Evolutionary conservation across 2,329 filamentous ascomycete species (phyloP), one percentile per base, ranked within the genome.

Genomic region (Aspergillus ibericus): DNA sequence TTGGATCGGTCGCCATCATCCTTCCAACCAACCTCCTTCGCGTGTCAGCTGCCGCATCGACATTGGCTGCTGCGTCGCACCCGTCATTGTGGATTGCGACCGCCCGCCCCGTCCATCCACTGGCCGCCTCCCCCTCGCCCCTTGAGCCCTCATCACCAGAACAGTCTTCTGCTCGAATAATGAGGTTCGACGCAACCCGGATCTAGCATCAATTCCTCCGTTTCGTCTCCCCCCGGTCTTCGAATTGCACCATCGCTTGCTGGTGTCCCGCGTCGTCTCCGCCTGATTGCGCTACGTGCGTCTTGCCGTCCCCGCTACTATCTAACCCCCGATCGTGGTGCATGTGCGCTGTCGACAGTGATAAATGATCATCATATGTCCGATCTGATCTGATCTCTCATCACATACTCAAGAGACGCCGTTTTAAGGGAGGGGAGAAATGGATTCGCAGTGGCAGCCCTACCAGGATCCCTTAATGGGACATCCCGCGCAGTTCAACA

Each of bases 391-490:
- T 29, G 53, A 59, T 34, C 53, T 29, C 18, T 25, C 22, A 46
- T 40, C 36, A 54, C 18, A 42, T 54, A 46, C 58, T 55, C 25
- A 40, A 46, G 54, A 58, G 53, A 53, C 46, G 57, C 66, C 58
- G 54, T 58, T 25, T 38, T 18, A 58, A 42, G 50, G 32, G 36
- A 48, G 67, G 59, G 57, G 59, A 64, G 63, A 68, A 68, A 84
- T 85, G 83, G 82, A 85, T 78, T 79, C 72, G 51, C 75, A 88
- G 80, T 90, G 87, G 87, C 85, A 87, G 78, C 75, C 83, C 63
- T 91, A 90, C 77, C 78, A 83, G 74, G 87, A 90, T 76, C 80
- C 73, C 64, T 67, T 86, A 73, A 76, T 83, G 70, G 82, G 81
- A 71, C 82, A 83, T 73, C 81, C 87, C 71, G 82, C 84, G 77